Percentiles rank a stretch among this genome's conserved stretches.
phyloP scores from a whole-genome alignment of 2,329 filamentous ascomycete species.

The Scedosporium apiospermum region DNA sequence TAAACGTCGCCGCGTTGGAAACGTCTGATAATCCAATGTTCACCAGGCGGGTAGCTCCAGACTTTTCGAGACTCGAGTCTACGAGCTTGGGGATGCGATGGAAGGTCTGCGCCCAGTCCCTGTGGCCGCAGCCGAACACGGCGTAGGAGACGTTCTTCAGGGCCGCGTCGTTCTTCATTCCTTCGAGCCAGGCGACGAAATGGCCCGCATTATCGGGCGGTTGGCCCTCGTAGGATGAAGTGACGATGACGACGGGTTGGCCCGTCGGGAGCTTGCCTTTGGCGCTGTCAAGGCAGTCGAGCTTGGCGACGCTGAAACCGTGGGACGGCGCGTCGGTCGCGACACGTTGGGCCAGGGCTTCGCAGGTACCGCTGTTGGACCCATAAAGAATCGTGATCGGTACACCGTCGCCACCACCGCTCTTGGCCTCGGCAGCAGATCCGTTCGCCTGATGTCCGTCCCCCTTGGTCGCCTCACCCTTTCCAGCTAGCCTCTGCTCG shows the following conservation, averaged over 20 bases:
- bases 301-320: constrained; percentile 46
- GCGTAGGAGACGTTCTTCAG: constrained; percentile 52
- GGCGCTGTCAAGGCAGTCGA: constrained; percentile 52
- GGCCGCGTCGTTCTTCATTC: constrained; percentile 33
- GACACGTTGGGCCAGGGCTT: constrained; percentile 55
- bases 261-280: constrained; percentile 49
- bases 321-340: constrained; percentile 47
- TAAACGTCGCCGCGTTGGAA: constrained; percentile 55
- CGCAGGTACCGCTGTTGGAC: constrained; percentile 66
- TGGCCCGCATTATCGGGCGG: constrained; percentile 62
- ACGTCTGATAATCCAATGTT: constrained; percentile 50
- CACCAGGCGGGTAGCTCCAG: constrained; percentile 23
- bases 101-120: constrained; percentile 53
- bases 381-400: constrained; percentile 62
- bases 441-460: constrained; percentile 3
- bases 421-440: neutral
- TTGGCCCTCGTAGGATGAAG: constrained; percentile 64
- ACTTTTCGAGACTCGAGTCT: constrained; percentile 38
- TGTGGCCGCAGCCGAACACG: constrained; percentile 55
- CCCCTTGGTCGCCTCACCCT: constrained; percentile 11
- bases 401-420: constrained; percentile 17
- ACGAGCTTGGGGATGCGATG: constrained; percentile 57
- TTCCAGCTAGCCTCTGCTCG: constrained; percentile 32
- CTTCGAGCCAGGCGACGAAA: constrained; percentile 59
- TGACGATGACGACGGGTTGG: constrained; percentile 56